These are phyloP conservation scores for Neurospora sp. DNA, from an alignment of 495 filamentous ascomycete species.

Conservation along the genomic window DNA sequence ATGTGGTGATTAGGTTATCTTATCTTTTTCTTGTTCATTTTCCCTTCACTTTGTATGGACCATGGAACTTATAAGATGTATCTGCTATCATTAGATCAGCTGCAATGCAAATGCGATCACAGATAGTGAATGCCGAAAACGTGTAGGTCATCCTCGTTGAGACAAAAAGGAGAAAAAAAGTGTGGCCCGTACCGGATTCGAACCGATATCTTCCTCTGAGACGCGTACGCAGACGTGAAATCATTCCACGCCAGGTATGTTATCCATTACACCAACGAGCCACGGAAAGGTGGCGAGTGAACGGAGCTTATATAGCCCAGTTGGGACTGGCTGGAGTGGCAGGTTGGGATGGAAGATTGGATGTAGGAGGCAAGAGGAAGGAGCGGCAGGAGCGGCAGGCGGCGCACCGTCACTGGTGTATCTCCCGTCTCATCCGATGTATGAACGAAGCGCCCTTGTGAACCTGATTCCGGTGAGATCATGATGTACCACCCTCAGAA, in stretches of 20 bases:
- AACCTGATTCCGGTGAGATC: neutral
- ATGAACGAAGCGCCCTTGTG: neutral
- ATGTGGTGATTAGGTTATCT: slow-evolving; percentile 53
- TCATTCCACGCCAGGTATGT: neutral
- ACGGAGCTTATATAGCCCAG: neutral
- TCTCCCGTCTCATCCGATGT: neutral
- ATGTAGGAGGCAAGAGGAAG: neutral
- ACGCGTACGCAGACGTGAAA: neutral
- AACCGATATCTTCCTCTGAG: neutral
- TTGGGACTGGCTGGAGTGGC: neutral
- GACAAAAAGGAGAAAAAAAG: neutral
- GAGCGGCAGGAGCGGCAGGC: neutral
- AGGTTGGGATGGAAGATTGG: neutral
- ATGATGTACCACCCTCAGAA: neutral
- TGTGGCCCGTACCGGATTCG: neutral
- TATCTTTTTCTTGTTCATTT: too few relatives aligned
- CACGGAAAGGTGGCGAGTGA: neutral
- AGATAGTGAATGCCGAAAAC: too few relatives aligned
- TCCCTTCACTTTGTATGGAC: too few relatives aligned
- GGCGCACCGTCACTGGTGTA: neutral
- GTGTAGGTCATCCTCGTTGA: too few relatives aligned
- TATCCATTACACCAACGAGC: neutral
- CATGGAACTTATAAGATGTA: too few relatives aligned
- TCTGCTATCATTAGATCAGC: too few relatives aligned
- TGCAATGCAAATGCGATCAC: too few relatives aligned